Percentiles rank a stretch among this genome's conserved stretches.
These are phyloP conservation scores for Zangia roseola DNA, from an alignment of 768 basidiomycete species.

Conservation along the genomic window DNA sequence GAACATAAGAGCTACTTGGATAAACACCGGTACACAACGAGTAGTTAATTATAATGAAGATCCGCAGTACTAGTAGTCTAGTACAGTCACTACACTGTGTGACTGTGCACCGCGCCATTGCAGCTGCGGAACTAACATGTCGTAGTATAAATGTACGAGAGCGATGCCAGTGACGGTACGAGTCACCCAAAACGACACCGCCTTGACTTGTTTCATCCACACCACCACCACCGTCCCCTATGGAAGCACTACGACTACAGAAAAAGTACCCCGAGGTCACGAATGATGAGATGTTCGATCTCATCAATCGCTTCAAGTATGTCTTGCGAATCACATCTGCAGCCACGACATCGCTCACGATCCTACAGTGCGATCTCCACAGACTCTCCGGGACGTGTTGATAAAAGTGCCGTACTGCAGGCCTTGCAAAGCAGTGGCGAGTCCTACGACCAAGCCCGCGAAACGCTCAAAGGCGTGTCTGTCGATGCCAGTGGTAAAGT, in stretches of 20 bases:
- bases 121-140: too few relatives aligned
- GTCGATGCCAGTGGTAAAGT: conserved; percentile 95
- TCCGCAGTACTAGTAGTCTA: too few relatives aligned
- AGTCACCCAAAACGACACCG: not conserved
- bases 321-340: conserved; percentile 30
- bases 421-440: conserved; percentile 77
- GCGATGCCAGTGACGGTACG: not conserved
- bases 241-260: conserved; percentile 85
- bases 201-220: conserved; percentile 7
- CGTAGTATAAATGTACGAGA: not conserved
- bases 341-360: not conserved
- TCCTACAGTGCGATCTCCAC: conserved; percentile 62
- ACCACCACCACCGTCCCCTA: conserved; percentile 32
- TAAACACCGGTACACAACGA: too few relatives aligned
- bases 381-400: conserved; percentile 78
- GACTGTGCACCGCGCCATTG: too few relatives aligned
- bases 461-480: conserved; percentile 90
- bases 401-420: conserved; percentile 80
- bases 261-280: conserved; percentile 91
- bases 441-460: conserved; percentile 86
- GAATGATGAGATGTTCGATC: conserved; percentile 91
- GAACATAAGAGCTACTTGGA: too few relatives aligned
- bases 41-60: too few relatives aligned
- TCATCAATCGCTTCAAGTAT: conserved; percentile 95
- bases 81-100: too few relatives aligned